Evolutionary conservation across 345 rosid genomes (phyloP).

Genomic region (Populus davidiana): DNA sequence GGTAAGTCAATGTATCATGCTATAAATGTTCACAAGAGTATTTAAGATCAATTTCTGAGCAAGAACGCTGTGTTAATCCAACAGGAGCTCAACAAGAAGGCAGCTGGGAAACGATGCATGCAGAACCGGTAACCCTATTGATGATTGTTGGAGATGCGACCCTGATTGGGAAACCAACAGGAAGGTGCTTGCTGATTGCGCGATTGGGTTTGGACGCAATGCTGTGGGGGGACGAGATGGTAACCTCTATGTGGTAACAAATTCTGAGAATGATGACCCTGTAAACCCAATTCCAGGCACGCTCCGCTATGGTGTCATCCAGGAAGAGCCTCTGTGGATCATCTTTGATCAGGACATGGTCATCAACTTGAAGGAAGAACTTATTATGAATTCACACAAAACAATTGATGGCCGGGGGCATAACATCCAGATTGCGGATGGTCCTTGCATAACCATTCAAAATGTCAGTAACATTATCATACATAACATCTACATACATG

Average conservation of each 20-base stretch:
- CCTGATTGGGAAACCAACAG: constrained; percentile 25
- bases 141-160: constrained; percentile 34
- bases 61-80: background rate
- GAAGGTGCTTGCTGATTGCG: constrained; percentile 25
- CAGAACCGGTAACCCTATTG: constrained; percentile 27
- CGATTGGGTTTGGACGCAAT: constrained; percentile 26
- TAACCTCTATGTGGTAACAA: constrained; percentile 21
- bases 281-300: constrained; percentile 26
- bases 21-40: background rate
- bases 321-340: constrained; percentile 31
- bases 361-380: constrained; percentile 24
- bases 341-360: constrained; percentile 23
- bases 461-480: constrained; percentile 23
- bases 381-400: constrained; percentile 24
- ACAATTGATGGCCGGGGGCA: constrained; percentile 29
- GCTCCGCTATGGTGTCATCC: constrained; percentile 26
- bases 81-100: constrained; percentile 29
- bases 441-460: constrained; percentile 21
- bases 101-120: constrained; percentile 13
- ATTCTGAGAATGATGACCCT: constrained; percentile 19
- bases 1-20: constrained; percentile 4
- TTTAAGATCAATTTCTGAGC: background rate
- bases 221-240: constrained; percentile 27
- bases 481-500: constrained; percentile 20
- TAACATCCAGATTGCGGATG: constrained; percentile 15